Evolutionary conservation across 139 green algal genomes (phyloP).

Genomic region (Gonium pectorale): DNA sequence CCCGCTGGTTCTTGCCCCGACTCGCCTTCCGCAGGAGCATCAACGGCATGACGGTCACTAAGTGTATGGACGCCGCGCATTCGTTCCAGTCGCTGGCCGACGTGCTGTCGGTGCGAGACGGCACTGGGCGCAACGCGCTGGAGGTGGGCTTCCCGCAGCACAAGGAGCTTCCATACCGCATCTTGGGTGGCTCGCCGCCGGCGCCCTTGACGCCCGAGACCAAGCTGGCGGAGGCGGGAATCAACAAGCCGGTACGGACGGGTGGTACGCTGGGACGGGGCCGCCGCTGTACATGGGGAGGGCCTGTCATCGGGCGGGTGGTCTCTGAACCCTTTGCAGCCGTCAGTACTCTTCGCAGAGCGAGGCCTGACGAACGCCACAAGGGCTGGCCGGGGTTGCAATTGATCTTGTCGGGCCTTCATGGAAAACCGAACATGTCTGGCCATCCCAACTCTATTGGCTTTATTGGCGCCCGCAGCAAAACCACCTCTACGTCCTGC

Average conservation of each 20-base stretch:
- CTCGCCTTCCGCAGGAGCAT: conserved; percentile 4
- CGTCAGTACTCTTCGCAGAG: too few relatives aligned
- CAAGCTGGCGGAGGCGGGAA: conserved; percentile 19
- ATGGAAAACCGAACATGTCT: too few relatives aligned
- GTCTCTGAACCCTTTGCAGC: too few relatives aligned
- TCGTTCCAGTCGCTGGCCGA: conserved; percentile 10
- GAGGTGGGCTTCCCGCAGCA: conserved; percentile 43
- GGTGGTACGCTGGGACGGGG: too few relatives aligned
- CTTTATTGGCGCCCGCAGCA: conserved; percentile 9
- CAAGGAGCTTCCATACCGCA: background rate
- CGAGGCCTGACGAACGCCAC: too few relatives aligned
- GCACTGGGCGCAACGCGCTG: conserved; percentile 19
- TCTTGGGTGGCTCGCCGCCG: conserved; percentile 7
- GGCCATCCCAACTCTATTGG: too few relatives aligned
- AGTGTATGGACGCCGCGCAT: conserved; percentile 41
- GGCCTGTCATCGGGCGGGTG: too few relatives aligned
- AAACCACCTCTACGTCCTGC: conserved; percentile 35
- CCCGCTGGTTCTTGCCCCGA: too few relatives aligned
- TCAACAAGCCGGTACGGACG: conserved; percentile 27
- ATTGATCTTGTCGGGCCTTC: too few relatives aligned
- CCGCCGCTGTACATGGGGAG: too few relatives aligned
- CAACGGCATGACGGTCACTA: conserved; percentile 6
- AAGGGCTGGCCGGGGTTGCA: too few relatives aligned
- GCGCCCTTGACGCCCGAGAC: conserved; percentile 6
- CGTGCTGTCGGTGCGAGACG: conserved; percentile 29